Percentiles rank a stretch among this genome's conserved stretches.
Evolutionary conservation across 176 grass and related monocot species (phyloP).

Genomic region (Ampelocalamus luodianensis): DNA sequence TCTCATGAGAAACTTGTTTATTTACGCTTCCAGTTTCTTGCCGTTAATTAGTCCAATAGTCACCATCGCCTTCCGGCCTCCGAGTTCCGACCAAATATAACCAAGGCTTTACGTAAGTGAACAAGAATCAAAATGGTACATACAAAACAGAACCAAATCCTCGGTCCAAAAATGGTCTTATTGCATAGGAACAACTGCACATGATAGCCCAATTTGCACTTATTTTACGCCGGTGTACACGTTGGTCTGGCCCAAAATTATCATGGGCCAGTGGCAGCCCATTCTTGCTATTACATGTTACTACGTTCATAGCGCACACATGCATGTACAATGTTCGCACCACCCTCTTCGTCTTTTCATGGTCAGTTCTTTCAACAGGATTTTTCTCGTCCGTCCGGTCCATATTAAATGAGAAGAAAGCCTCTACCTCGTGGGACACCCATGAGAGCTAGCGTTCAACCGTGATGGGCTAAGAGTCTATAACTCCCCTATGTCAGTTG

Average conservation of each 20-base stretch:
- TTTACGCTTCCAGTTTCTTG: not conserved
- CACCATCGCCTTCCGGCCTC: too few relatives aligned
- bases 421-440: too few relatives aligned
- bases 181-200: not conserved
- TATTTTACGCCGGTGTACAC: not conserved
- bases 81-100: too few relatives aligned
- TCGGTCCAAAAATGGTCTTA: not conserved
- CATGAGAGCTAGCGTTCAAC: too few relatives aligned
- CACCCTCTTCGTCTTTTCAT: too few relatives aligned
- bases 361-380: too few relatives aligned
- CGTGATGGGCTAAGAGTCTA: too few relatives aligned
- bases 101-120: not conserved
- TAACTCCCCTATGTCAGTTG: too few relatives aligned
- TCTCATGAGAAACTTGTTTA: not conserved
- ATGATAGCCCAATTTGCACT: not conserved
- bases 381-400: too few relatives aligned
- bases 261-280: not conserved
- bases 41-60: too few relatives aligned
- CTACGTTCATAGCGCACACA: not conserved
- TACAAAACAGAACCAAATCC: not conserved
- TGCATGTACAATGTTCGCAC: not conserved
- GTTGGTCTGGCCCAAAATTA: not conserved
- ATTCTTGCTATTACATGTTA: not conserved
- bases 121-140: not conserved
- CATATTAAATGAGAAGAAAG: too few relatives aligned